Evolutionary conservation across 78 protist genomes (phyloP).

Genomic region (Planoprotostelium fungivorum): DNA sequence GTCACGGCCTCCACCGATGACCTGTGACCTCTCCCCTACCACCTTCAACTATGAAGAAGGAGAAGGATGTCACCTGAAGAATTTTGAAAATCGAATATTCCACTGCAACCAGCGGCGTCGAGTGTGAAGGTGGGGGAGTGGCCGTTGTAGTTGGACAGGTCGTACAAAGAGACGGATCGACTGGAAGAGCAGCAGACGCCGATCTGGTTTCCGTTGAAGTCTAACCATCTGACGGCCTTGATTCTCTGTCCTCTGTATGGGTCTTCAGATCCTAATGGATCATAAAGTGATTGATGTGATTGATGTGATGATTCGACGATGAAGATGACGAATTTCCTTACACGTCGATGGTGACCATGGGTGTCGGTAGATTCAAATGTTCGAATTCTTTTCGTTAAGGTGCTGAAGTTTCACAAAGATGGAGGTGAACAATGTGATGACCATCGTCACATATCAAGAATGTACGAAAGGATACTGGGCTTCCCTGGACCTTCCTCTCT

Average conservation of each 20-base stretch:
- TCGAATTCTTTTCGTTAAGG: background rate
- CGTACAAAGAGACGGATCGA: background rate
- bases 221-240: background rate
- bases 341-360: background rate
- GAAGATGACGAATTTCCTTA: background rate
- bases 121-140: background rate
- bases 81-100: background rate
- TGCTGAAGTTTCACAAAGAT: too few species aligned
- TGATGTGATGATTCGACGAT: background rate
- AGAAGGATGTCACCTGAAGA: background rate
- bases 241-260: background rate
- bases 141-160: background rate
- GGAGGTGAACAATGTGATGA: too few species aligned
- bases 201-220: background rate
- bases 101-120: background rate
- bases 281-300: too few species aligned
- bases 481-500: too few species aligned
- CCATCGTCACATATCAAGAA: background rate
- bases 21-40: background rate
- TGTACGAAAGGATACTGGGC: background rate
- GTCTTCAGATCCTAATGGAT: too few species aligned
- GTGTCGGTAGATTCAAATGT: background rate
- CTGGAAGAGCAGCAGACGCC: background rate
- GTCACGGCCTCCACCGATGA: background rate
- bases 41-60: background rate